Base-by-base conservation (phyloP, 2,329 filamentous ascomycete genomes). In the Fusarium anthophilum region DNA sequence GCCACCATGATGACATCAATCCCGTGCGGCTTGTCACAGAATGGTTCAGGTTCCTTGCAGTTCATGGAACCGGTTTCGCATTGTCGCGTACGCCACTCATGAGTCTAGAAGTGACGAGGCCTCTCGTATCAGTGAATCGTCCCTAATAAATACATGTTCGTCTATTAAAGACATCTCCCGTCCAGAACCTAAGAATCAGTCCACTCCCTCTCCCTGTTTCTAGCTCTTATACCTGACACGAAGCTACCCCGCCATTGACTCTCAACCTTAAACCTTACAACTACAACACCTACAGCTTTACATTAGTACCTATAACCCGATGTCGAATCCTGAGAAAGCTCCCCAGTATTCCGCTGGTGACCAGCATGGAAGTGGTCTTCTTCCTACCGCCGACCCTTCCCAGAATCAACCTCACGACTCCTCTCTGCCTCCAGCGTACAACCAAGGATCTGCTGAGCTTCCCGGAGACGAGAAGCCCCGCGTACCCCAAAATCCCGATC, bases 1-100 rank as follows among this genome's bases (percentile, higher is more conserved):
- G 76, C 76, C 76, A 77, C 74, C 50, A 26, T 57, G 58, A 77
- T 76, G 76, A 77, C 76, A 77, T 78, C 76, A 77, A 72, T 51
- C 32, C 26, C 32, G 20, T 50, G 51, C 59, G 66, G 51, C 66
- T 53, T 73, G 70, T 71, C 60, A 45, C 70, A 70, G 43, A 41
- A 37, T 53, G 50, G 56, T 30, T 53, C 47, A 51, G 51, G 59
- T 43, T 58, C 54, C 56, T 50, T 62, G 66, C 57, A 58, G 47
- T 44, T 53, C 59, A 61, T 41, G 71, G 69, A 74, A 74, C 73
- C 70, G 69, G 70, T 72, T 76, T 74, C 67, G 61, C 39, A 60
- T 69, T 61, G 64, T 61, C 38, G 68, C 57, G 20, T 18, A 60
- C 67, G 71, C 71, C 71, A 72, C 71, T 69, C 24, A 14, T 17